Conservation (phyloP, 2,329 filamentous ascomycete species). For the Exophiala spinifera region DNA sequence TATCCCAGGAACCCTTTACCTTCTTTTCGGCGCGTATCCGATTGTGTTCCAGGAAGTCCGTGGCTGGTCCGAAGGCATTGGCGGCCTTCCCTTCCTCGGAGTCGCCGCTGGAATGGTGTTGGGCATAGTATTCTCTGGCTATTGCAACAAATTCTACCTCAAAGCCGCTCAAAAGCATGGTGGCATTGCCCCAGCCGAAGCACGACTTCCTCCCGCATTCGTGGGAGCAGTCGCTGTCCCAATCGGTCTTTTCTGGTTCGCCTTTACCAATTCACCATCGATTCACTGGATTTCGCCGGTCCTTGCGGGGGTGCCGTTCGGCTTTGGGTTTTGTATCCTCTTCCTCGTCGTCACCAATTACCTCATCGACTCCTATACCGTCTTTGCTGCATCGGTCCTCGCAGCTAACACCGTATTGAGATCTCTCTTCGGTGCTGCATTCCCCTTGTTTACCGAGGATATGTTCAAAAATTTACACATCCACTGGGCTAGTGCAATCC, state of each 20-base stretch:
- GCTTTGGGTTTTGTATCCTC: constrained; percentile 52
- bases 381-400: constrained; percentile 72
- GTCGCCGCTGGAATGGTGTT: constrained; percentile 64
- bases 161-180: constrained; percentile 44
- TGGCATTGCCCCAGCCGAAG: constrained; percentile 63
- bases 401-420: constrained; percentile 78
- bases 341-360: constrained; percentile 40
- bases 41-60: constrained; percentile 63
- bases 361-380: constrained; percentile 61
- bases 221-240: constrained; percentile 62
- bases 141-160: constrained; percentile 56
- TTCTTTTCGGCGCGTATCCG: constrained; percentile 60
- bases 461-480: constrained; percentile 47
- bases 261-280: constrained; percentile 59
- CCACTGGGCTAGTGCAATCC: constrained; percentile 49
- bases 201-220: constrained; percentile 60
- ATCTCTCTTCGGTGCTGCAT: constrained; percentile 72
- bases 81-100: constrained; percentile 65
- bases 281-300: constrained; percentile 57
- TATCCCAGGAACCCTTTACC: constrained; percentile 55
- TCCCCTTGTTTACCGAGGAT: constrained; percentile 51
- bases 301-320: constrained; percentile 52
- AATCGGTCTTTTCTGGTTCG: constrained; percentile 65
- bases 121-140: constrained; percentile 55
- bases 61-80: constrained; percentile 58